phyloP scores from a whole-genome alignment of 306 rosid genomes.

The Geum urbanum region DNA sequence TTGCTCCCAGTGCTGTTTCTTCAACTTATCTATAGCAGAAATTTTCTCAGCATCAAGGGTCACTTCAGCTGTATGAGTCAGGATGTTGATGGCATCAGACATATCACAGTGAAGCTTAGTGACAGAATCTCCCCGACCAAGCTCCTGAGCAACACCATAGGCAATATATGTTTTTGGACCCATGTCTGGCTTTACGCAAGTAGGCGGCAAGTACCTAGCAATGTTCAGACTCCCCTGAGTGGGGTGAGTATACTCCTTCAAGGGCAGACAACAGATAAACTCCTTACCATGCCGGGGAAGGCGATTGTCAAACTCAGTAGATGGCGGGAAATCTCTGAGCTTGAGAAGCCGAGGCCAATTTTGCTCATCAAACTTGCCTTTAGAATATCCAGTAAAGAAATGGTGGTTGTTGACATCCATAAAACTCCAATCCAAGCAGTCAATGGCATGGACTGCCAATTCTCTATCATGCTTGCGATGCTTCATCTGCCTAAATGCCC shows the following conservation, averaged over 20 bases:
- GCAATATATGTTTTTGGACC: slow-evolving; percentile 95
- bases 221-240: slow-evolving; percentile 48
- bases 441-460: slow-evolving; percentile 61
- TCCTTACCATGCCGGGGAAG: slow-evolving; percentile 82
- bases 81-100: slow-evolving; percentile 83
- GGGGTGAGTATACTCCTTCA: slow-evolving; percentile 70
- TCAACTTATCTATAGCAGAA: slow-evolving; percentile 28
- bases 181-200: slow-evolving; percentile 60
- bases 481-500: slow-evolving; percentile 61
- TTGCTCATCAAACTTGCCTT: slow-evolving; percentile 32
- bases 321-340: slow-evolving; percentile 83
- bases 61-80: slow-evolving; percentile 61
- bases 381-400: slow-evolving; percentile 69
- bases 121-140: slow-evolving; percentile 88
- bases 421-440: slow-evolving; percentile 82
- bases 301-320: slow-evolving; percentile 61
- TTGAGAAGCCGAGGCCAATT: slow-evolving; percentile 70
- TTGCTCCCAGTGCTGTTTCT: slow-evolving; percentile 42
- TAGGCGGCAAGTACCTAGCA: slow-evolving; percentile 31
- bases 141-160: slow-evolving; percentile 70
- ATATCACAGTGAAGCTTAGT: slow-evolving; percentile 91
- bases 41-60: slow-evolving; percentile 6
- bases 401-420: slow-evolving; percentile 62
- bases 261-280: slow-evolving; percentile 65
- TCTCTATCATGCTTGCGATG: slow-evolving; percentile 32